phyloP scores from a whole-genome alignment of 108 stramenopile species.

The Nitzschia inconspicua region DNA sequence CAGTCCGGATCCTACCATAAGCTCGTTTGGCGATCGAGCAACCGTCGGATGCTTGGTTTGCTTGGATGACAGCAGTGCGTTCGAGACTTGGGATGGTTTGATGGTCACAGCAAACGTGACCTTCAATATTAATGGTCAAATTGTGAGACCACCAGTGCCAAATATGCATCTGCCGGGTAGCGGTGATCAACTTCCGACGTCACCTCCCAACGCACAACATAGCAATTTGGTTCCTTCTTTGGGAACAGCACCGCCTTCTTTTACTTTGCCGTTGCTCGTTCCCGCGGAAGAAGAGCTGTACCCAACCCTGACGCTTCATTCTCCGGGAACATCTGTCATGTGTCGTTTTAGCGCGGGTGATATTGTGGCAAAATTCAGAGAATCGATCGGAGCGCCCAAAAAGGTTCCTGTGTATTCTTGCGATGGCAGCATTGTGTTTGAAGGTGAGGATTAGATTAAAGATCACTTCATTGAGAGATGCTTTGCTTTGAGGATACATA shows the following conservation, averaged over 20 bases:
- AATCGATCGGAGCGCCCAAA: conserved; percentile 74
- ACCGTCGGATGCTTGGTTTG: conserved; percentile 93
- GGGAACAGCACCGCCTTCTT: conserved; percentile 13
- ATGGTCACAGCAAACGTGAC: conserved; percentile 84
- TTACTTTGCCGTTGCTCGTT: conserved; percentile 63
- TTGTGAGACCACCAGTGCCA: conserved; percentile 22
- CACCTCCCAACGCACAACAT: neutral
- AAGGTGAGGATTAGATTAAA: conserved; percentile 12
- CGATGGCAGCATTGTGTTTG: conserved; percentile 89
- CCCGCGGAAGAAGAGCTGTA: conserved; percentile 89
- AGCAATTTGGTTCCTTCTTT: neutral
- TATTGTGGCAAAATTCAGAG: conserved; percentile 62
- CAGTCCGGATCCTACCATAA: conserved; percentile 55
- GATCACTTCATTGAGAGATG: conserved; percentile 17
- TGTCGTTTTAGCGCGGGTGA: conserved; percentile 81
- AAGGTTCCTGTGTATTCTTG: conserved; percentile 83
- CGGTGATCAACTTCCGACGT: conserved; percentile 7
- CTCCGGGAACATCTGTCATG: conserved; percentile 83
- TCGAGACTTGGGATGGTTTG: conserved; percentile 89
- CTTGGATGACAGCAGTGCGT: conserved; percentile 81
- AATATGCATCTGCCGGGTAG: conserved; percentile 10
- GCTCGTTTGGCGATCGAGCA: conserved; percentile 66
- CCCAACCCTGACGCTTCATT: conserved; percentile 90
- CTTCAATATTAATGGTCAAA: conserved; percentile 77
- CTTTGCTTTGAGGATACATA: neutral